phyloP scores from a whole-genome alignment of 139 green algal species.

The Chlamydomonas schloesseri region DNA sequence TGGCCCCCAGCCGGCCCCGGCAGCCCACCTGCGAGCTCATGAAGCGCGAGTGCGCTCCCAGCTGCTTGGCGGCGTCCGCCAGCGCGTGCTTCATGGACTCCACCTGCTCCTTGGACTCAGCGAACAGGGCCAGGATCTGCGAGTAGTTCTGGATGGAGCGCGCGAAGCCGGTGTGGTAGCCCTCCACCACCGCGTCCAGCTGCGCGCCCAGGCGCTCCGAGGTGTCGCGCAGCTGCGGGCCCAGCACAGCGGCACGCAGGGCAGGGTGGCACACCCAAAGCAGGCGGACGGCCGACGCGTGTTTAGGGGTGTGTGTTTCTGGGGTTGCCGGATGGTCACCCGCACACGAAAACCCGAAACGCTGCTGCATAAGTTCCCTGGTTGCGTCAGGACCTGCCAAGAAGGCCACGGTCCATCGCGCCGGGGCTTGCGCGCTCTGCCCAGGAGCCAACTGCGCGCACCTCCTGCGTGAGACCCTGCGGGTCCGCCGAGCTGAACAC shows the following conservation, averaged over 20 bases:
- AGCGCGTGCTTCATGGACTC: slow-evolving; percentile 67
- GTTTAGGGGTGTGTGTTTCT: too few species aligned
- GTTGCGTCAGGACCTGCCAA: too few species aligned
- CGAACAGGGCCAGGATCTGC: slow-evolving; percentile 86
- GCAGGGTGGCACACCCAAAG: too few species aligned
- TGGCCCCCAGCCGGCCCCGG: too few species aligned
- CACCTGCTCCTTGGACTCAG: slow-evolving; percentile 72
- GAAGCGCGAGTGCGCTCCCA: slow-evolving; percentile 68
- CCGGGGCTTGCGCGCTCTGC: too few species aligned
- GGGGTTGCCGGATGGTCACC: too few species aligned
- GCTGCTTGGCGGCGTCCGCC: slow-evolving; percentile 65
- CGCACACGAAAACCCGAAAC: too few species aligned
- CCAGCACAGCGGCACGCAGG: too few species aligned
- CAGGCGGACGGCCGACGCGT: too few species aligned
- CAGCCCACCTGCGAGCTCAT: slow-evolving; percentile 73
- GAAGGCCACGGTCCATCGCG: too few species aligned
- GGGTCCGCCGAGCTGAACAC: slow-evolving; percentile 75
- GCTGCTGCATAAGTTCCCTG: too few species aligned
- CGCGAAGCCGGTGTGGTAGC: slow-evolving; percentile 87
- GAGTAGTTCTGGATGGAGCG: slow-evolving; percentile 90
- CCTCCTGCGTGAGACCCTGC: slow-evolving; percentile 69
- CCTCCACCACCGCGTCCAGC: neutral
- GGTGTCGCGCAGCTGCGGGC: slow-evolving; percentile 9
- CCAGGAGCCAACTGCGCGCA: slow-evolving; percentile 18
- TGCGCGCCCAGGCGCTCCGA: neutral